Evolutionary conservation across 148 eudicot genomes (phyloP).

Genomic region (Euryodendron excelsum): DNA sequence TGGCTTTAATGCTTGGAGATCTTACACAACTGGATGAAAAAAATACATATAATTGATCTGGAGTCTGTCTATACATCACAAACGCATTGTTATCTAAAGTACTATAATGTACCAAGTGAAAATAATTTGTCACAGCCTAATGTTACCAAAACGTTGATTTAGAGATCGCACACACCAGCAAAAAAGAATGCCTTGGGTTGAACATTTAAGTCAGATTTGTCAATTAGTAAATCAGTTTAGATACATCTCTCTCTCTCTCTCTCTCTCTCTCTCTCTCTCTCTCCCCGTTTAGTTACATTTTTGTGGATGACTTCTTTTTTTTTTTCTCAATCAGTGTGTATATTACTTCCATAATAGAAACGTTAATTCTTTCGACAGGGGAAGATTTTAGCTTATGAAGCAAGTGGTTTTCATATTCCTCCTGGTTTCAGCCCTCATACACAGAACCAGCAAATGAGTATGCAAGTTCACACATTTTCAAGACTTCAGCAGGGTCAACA

Average conservation of each 20-base stretch:
- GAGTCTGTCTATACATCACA: neutral
- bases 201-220: neutral
- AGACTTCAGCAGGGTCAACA: neutral
- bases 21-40: neutral
- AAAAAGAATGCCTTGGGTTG: neutral
- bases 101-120: too few species aligned
- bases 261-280: too few species aligned
- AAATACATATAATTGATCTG: neutral
- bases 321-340: too few species aligned
- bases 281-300: too few species aligned
- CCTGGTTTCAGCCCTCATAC: neutral
- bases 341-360: too few species aligned
- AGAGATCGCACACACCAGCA: neutral
- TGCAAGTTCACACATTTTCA: neutral
- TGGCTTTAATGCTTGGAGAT: neutral
- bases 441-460: neutral
- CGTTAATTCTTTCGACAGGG: too few species aligned
- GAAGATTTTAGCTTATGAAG: neutral
- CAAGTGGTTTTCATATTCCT: neutral
- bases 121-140: neutral
- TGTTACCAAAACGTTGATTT: neutral
- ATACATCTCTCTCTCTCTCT: neutral
- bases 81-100: neutral
- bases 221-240: neutral
- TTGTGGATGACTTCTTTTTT: too few species aligned